Evolutionary conservation across 2,329 filamentous ascomycete genomes (phyloP), one percentile per base, ranked within the genome.

Genomic region (Dissoconium aciculare): DNA sequence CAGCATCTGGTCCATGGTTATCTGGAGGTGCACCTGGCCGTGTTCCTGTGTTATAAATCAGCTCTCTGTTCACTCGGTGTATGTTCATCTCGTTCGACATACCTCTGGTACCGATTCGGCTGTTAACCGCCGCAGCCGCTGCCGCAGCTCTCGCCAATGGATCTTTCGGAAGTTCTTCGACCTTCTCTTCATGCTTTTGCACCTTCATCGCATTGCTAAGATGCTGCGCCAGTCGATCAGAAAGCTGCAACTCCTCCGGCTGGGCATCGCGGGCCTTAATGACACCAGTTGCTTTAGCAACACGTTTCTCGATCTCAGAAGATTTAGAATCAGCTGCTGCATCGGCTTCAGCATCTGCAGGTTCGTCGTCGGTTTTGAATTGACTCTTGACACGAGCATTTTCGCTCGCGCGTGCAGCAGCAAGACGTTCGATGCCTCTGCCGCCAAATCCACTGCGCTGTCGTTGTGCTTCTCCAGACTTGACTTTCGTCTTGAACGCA

Each of bases 1-100:
- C 89, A 3, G 89, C 89, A 55, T 98, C 89, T 1, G 89, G 89
- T 1, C 89, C 89, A 57, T 94, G 94, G 62, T 98, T 98, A 62
- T 98, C 89, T 52, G 94, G 91, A 5, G 89, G 84, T 38, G 92
- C 85, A 10, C 89, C 89, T 3, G 82, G 78, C 37, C 89, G 78
- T 47, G 94, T 76, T 52, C 89, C 79, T 42, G 33, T 5, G 15
- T 14, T 10, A 19, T 2, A 12, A 15, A 28, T 39, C 30, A 40
- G 34, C 27, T 16, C 17, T 27, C 11, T 33, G 19, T 23, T 8
- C 8, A n/a, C 19, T 15, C 11, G 3, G n/a, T n/a, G n/a, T n/a
- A n/a, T n/a, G n/a, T n/a, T n/a, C n/a, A n/a, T n/a, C n/a, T n/a
- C n/a, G 28, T 9, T 6, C 14, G 15, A 31, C 41, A 34, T 38